A percentile compares a stretch with the other conserved stretches of the same genome.
Evolutionary conservation across 768 basidiomycete species (phyloP).

Genomic region (Tricholoma bakamatsutake): DNA sequence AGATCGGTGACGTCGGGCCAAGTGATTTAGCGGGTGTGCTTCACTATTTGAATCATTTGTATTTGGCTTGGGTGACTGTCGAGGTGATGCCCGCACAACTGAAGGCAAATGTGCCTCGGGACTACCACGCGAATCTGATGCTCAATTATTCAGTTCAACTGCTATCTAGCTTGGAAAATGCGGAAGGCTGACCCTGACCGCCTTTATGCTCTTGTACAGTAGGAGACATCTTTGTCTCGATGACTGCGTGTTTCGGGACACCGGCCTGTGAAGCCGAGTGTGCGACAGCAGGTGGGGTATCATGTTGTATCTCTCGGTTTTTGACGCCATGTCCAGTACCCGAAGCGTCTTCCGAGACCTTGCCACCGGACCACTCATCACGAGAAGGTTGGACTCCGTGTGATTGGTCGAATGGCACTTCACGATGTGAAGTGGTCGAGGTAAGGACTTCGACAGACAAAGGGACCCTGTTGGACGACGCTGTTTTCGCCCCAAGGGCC

Average conservation of each 20-base stretch:
- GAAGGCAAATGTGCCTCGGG: background rate
- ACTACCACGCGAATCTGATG: background rate
- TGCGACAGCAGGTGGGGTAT: background rate
- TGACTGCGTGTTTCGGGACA: background rate
- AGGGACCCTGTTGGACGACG: background rate
- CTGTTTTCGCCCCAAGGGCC: background rate
- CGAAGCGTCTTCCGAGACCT: background rate
- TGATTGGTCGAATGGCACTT: background rate
- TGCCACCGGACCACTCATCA: background rate
- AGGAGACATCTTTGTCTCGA: background rate
- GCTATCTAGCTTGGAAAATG: background rate
- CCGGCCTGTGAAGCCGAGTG: background rate
- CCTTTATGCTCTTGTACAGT: background rate
- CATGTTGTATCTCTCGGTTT: background rate
- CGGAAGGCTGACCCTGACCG: background rate
- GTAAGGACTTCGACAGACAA: background rate
- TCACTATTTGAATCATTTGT: background rate
- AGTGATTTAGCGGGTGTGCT: background rate
- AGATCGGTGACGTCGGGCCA: background rate
- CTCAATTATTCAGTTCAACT: background rate
- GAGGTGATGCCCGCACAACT: background rate
- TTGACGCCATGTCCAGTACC: background rate
- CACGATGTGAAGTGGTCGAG: background rate
- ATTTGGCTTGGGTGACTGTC: background rate
- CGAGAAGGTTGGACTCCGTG: background rate